Evolutionary conservation across 345 rosid species (phyloP), one percentile per base, ranked within the genome.

Genomic region (Melaleuca quinquenervia): DNA sequence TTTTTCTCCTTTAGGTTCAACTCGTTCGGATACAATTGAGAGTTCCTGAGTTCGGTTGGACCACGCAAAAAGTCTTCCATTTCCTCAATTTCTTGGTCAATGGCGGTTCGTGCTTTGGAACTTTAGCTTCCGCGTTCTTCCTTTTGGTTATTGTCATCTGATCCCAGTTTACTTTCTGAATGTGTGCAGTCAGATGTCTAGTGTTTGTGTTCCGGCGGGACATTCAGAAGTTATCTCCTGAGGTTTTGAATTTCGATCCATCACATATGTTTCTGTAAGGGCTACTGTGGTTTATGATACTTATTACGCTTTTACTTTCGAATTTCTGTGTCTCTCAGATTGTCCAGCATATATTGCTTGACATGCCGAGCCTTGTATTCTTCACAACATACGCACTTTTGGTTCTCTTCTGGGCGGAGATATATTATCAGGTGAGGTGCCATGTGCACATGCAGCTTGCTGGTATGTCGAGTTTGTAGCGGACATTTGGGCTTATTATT

Each of bases 11-110:
- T 60, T 62, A 96, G 99, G 91, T 96, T 92, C 99, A 96, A 93
- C 86, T 96, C 76, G 89, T 95, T 80, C 92, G 99, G 84, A 96
- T 96, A 86, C 98, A 95, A 87, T 85, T 95, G 87, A 90, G 98
- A 90, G 99, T 96, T 89, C 99, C 99, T 0, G 99, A 96, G 92
- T 95, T 94, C 51, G 99, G 99, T 13, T 96, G 98, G 99, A 96
- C 99, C 50, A 96, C 96, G 26, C 99, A 95, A 89, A 96, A 96
- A 90, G 98, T 96, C 85, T 96, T 96, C 76, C 98, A 96, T 90
- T 93, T 96, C 88, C 95, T 96, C 88, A 96, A 96, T 91, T 94
- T 96, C 93, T 87, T 96, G 52, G 99, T 96, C 48, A 96, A 95
- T 86, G 96, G 94, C 87, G 96, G 99, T 96, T 22, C n/a, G 96